Evolutionary conservation across 2,329 filamentous ascomycete species (phyloP), one percentile per base, ranked within the genome.

Genomic region (Lecanosticta acicola): DNA sequence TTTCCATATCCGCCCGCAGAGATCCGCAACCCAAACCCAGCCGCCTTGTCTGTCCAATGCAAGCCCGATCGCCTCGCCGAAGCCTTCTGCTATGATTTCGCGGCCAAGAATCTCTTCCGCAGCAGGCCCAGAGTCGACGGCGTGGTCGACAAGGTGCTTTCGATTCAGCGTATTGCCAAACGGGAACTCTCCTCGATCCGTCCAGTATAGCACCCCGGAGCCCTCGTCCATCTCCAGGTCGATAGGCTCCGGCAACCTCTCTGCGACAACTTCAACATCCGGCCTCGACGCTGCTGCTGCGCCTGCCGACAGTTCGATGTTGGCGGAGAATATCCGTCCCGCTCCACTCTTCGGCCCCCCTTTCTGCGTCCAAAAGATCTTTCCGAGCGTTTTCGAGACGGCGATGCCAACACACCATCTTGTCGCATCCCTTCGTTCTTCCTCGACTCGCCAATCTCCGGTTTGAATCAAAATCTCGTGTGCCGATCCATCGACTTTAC

Each of bases 301-400:
- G 16, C 45, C 45, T 0, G 48, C 26, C 0, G 69, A 68, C 3
- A 67, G 66, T 0, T 68, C 57, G 0, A 79, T 62, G 13, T 63
- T 58, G 0, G 78, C 76, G 3, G 67, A 62, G 57, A 77, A 77
- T 35, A 83, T 79, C 3, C 72, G 68, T 0, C 79, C 79, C 33
- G 69, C 57, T 1, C 61, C 63, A 0, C 66, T 69, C 58, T 81
- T 81, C 2, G 71, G 69, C 0, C 68, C 63, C 0, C 79, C 79
- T 54, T 82, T 81, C 41, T 81, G 78, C 0, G 74, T 77, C 79
- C 79, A 83, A 66, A 76, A 81, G 37, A 82, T 66, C 34, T 71
- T 68, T 11, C 69, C 68, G 1, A 63, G 61, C 0, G 59, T 48
- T 21, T 38, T 44, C 2, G 71, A 70, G 0, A 82, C 66, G 0